Evolutionary conservation across 768 basidiomycete genomes (phyloP).

Genomic region (Tylopilus sp.): DNA sequence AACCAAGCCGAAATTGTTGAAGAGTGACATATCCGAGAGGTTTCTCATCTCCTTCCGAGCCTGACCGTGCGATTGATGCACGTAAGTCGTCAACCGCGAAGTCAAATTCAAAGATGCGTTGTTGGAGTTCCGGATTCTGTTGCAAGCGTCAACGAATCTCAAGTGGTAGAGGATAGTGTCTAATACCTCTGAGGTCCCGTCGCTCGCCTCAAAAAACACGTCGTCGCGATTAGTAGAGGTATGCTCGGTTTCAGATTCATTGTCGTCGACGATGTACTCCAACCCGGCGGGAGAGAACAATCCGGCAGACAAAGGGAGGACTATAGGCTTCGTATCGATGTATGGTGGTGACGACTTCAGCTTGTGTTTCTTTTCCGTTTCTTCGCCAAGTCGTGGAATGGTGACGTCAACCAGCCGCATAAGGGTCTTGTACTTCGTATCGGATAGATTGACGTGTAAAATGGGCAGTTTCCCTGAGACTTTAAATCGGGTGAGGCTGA

Average conservation of each 20-base stretch:
- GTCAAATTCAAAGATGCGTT: conserved; percentile 75
- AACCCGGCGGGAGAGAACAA: conserved; percentile 51
- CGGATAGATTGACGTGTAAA: conserved; percentile 86
- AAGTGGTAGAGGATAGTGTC: neutral
- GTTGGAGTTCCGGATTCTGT: conserved; percentile 39
- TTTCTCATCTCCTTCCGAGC: conserved; percentile 58
- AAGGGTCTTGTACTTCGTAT: conserved; percentile 85
- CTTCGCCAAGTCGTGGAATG: conserved; percentile 76
- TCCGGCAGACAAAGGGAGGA: conserved; percentile 51
- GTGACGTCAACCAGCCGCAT: conserved; percentile 91
- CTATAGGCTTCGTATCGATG: conserved; percentile 26
- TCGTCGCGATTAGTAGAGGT: conserved; percentile 45
- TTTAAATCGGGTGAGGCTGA: conserved; percentile 85
- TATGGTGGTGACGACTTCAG: conserved; percentile 20
- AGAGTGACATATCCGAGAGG: conserved; percentile 77
- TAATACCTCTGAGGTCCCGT: conserved; percentile 54
- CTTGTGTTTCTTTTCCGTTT: conserved; percentile 23
- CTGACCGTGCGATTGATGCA: conserved; percentile 73
- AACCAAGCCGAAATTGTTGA: conserved; percentile 71
- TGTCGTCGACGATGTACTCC: conserved; percentile 71
- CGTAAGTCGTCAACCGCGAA: conserved; percentile 85
- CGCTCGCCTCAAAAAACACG: conserved; percentile 70
- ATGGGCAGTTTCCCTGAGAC: conserved; percentile 84
- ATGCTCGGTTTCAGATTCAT: conserved; percentile 43
- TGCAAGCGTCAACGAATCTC: conserved; percentile 1